Base-by-base conservation (phyloP, 495 filamentous ascomycete genomes). In the Lentithecium fluviatile region DNA sequence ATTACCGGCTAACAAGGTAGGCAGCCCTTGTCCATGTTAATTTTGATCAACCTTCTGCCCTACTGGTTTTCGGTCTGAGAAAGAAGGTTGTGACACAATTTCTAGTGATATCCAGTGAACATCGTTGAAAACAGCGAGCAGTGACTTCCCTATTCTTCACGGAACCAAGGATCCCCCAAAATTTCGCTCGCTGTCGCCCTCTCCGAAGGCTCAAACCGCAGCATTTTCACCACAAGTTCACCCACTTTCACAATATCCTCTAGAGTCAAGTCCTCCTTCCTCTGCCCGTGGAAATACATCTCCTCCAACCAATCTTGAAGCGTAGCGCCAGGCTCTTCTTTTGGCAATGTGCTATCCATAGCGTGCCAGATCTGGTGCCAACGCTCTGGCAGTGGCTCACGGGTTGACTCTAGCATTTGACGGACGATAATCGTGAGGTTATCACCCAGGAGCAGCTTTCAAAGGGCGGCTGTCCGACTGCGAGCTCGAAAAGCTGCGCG, bases 301-400 rank as follows among this genome's bases (percentile, higher is more conserved):
- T 74, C 72, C 67, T 74, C 72, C 42, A 74, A 65, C 74, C 71
- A 74, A 63, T 74, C 58, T 20, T 75, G 72, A 50, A 75, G 58
- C 20, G 58, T 66, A 6, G 60, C 64, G 26, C 58, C 67, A 10
- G 64, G 2, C 24, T 34, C 34, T 2, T 37, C 49, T 24, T 24
- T 26, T 34, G 49, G 2, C 23, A 2, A 52, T 8, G 49, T n/a
- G 49, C 49, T 52, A 17, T 48, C 45, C 19, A 55, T 55, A 20
- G 52, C 23, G 2, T 34, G 32, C 52, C 52, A 55, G 7, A 6
- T 55, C n/a, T 55, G 52, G 5, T 40, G 34, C 52, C 52, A 55
- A 2, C 37, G 34, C 52, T 55, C 37, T 55, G 52, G 52, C 37
- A 55, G 23, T 20, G 11, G 32, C 2, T 55, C 52, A 25, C 45